Evolutionary conservation across 352 stramenopile species (phyloP).

Genomic region (Pelagophyceae sp.): DNA sequence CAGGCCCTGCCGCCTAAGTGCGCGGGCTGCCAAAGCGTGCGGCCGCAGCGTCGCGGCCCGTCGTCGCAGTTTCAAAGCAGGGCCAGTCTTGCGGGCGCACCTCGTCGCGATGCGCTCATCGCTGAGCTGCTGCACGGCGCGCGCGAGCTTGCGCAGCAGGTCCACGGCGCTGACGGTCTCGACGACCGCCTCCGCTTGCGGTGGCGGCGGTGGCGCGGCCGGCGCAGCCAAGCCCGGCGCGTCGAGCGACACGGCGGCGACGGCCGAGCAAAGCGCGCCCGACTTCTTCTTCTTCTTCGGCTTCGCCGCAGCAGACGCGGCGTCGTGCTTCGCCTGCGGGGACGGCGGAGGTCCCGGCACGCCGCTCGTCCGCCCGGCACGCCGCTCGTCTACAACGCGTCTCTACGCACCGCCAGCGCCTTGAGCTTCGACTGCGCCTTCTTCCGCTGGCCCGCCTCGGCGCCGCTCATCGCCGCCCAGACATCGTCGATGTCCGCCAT

Average conservation of each 20-base stretch:
- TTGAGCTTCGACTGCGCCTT: neutral
- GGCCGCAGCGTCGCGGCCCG: too few species aligned
- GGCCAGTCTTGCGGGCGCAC: too few species aligned
- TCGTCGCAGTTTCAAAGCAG: too few species aligned
- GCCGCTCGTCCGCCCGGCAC: too few species aligned
- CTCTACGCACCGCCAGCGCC: neutral
- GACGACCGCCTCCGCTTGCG: too few species aligned
- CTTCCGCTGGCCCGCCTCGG: neutral
- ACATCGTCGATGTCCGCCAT: neutral
- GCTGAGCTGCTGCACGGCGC: constrained; percentile 1
- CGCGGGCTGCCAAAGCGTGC: too few species aligned
- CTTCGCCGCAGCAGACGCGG: neutral
- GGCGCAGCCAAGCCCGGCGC: neutral
- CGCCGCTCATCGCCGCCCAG: neutral
- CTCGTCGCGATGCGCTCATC: neutral
- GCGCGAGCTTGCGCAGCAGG: constrained; percentile 1
- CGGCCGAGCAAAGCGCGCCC: neutral
- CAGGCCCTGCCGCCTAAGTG: too few species aligned
- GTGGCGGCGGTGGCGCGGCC: too few species aligned
- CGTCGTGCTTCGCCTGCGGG: neutral
- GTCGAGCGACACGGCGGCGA: neutral
- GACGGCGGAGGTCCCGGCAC: too few species aligned
- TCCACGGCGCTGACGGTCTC: constrained; percentile 4
- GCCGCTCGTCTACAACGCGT: too few species aligned
- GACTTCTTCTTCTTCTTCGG: neutral